Evolutionary conservation across 2,329 filamentous ascomycete species (phyloP), one percentile per base, ranked within the genome.

Genomic region (Dothistroma pini): DNA sequence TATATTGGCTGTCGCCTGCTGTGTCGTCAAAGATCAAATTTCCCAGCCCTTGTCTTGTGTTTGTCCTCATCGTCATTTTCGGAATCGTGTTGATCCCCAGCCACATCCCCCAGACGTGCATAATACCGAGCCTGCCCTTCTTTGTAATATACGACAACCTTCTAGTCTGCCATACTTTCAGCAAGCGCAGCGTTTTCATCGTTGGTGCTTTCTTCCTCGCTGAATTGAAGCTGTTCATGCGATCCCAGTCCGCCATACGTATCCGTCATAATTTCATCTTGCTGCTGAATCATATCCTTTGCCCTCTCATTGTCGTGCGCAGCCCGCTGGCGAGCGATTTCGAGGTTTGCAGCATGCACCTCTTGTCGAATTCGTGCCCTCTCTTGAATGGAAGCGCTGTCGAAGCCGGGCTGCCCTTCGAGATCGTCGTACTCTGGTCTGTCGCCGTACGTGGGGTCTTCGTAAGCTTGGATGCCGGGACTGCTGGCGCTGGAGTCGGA

Each of bases 381-480:
- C 19, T 53, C 51, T 22, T 53, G 51, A 21, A 53, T 21, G 14
- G 51, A 34, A 11, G 51, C 29, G 14, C n/a, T 35, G 51, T 53
- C 51, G 31, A 53, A 53, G 9, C 51, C 51, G 3, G 51, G 51
- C 25, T 35, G 51, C 4, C n/a, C 35, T 54, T 59, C 51, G 29
- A 53, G 29, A 31, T 53, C 51, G 29, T 53, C 22, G 56, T 71
- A 72, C 5, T 56, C 38, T 8, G 69, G 68, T 25, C 63, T 60
- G 4, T 72, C 67, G 47, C 69, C 70, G 55, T 69, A 71, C 3
- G 61, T 64, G n/a, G 70, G 69, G 35, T 73, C 68, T 54, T 69
- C 58, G 44, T 73, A 72, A 16, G 68, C 66, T 19, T 64, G 59
- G 1, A 70, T 68, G 59, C 64, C 51, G 4, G 59, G 51, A 50